These are phyloP conservation scores for Centrapalus pauciflorus DNA, from an alignment of 129 eudicot species.

Conservation along the genomic window DNA sequence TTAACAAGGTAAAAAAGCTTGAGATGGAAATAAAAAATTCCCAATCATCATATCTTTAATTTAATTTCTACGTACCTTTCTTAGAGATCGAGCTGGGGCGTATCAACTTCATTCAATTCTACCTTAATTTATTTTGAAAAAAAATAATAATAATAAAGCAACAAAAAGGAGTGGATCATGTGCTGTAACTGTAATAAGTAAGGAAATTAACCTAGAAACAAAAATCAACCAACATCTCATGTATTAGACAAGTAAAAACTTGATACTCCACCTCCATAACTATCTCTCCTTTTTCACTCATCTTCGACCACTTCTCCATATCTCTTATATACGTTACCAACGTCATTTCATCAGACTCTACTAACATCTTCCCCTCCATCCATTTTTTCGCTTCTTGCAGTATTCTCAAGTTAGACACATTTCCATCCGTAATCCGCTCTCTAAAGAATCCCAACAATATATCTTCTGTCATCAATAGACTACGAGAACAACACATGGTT, in stretches of 20 bases:
- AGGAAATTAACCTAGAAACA: slow-evolving; percentile 1
- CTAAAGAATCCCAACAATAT: slow-evolving; percentile 51
- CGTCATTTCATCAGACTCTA: slow-evolving; percentile 49
- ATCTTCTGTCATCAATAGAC: slow-evolving; percentile 27
- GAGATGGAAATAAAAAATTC: not conserved
- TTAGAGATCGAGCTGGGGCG: no score
- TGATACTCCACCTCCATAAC: slow-evolving; percentile 45
- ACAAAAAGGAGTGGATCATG: not conserved
- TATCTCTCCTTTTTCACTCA: slow-evolving; percentile 34
- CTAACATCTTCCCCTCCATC: slow-evolving; percentile 54
- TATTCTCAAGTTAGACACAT: slow-evolving; percentile 16
- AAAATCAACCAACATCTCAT: slow-evolving; percentile 45
- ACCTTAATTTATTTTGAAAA: no score
- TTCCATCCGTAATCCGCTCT: slow-evolving; percentile 28
- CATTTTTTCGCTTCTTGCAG: slow-evolving; percentile 52
- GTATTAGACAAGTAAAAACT: slow-evolving; percentile 41
- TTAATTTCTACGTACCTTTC: not conserved
- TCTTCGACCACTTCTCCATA: slow-evolving; percentile 61
- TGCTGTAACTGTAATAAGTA: no score
- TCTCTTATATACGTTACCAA: slow-evolving; percentile 43
- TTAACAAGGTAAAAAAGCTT: not conserved
- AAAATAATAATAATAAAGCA: not conserved
- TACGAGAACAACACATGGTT: slow-evolving; percentile 30
- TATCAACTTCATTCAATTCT: not conserved
- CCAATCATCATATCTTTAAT: not conserved